Conservation (phyloP, 2,329 filamentous ascomycete species). For the Xylariaceae sp. region DNA sequence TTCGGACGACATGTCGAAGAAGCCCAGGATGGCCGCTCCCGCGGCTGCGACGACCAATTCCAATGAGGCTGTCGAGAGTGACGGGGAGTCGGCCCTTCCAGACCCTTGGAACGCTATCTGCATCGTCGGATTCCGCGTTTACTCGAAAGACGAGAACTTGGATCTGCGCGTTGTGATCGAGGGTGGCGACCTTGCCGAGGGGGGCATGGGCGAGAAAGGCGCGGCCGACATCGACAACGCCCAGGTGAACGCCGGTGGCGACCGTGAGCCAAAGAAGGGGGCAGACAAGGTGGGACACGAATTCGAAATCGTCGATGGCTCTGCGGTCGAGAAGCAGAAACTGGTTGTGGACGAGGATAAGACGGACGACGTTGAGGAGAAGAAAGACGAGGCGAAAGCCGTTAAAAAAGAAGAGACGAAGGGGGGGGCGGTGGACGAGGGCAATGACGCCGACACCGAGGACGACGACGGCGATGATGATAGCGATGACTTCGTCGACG, state of each 20-base stretch:
- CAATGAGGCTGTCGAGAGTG: conserved; percentile 29
- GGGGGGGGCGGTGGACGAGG: conserved; percentile 11
- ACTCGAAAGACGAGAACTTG: conserved; percentile 43
- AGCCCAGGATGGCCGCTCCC: conserved; percentile 38
- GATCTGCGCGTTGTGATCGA: conserved; percentile 53
- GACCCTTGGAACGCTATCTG: conserved; percentile 40
- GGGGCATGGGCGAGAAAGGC: conserved; percentile 53
- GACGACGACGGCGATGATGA: conserved; percentile 24
- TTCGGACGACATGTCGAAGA: conserved; percentile 51
- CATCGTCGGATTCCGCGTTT: conserved; percentile 37
- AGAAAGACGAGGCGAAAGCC: conserved; percentile 10
- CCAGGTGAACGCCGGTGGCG: conserved; percentile 49
- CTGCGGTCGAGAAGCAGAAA: conserved; percentile 28
- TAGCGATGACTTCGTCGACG: conserved; percentile 20
- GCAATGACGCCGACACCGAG: conserved; percentile 18
- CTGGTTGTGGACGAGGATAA: conserved; percentile 28
- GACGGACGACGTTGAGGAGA: conserved; percentile 17
- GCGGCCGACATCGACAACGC: conserved; percentile 52
- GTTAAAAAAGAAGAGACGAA: conserved; percentile 2
- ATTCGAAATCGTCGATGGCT: conserved; percentile 30
- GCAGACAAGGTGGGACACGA: conserved; percentile 25
- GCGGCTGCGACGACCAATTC: conserved; percentile 18
- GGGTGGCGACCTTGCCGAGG: conserved; percentile 46
- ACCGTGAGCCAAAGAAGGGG: conserved; percentile 32
- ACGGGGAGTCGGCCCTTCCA: conserved; percentile 36